A percentile compares a stretch with the other conserved stretches of the same genome.
phyloP scores from a whole-genome alignment of 148 eudicot genomes.

The Diospyros lotus region DNA sequence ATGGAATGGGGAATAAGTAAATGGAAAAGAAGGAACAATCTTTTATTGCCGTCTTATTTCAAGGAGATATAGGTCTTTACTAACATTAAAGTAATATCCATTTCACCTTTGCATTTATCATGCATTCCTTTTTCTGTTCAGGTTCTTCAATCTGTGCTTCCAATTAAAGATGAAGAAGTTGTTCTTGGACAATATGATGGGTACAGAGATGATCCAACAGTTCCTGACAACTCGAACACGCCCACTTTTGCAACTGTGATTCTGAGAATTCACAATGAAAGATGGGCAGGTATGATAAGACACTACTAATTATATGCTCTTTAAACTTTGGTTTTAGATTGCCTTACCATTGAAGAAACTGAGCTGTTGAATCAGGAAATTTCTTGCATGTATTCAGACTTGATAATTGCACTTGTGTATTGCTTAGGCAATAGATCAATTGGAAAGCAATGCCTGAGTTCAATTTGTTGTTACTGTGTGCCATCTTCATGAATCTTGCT shows the following conservation, averaged over 20 bases:
- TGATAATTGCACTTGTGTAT: background rate
- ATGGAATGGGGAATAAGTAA: background rate
- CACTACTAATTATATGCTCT: background rate
- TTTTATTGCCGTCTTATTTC: background rate
- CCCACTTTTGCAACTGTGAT: constrained; percentile 82
- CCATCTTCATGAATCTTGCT: constrained; percentile 7
- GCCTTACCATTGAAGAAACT: background rate
- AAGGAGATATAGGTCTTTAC: background rate
- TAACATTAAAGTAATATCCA: background rate
- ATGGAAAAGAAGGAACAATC: background rate
- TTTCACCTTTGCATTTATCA: background rate
- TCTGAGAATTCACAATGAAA: constrained; percentile 68
- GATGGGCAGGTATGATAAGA: constrained; percentile 70
- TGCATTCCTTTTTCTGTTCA: constrained; percentile 11
- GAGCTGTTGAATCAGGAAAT: background rate
- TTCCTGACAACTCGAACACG: constrained; percentile 69
- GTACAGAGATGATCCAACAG: constrained; percentile 73
- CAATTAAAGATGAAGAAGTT: constrained; percentile 70
- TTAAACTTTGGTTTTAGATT: background rate
- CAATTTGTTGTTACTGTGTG: constrained; percentile 1
- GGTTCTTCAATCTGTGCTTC: constrained; percentile 70
- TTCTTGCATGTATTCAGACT: background rate
- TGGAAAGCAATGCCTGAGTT: background rate
- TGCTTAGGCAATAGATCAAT: background rate
- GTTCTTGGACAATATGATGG: constrained; percentile 88